Percentiles rank a stretch among this genome's conserved stretches.
phyloP scores from a whole-genome alignment of 78 protist genomes.

The Planoprotostelium fungivorum region DNA sequence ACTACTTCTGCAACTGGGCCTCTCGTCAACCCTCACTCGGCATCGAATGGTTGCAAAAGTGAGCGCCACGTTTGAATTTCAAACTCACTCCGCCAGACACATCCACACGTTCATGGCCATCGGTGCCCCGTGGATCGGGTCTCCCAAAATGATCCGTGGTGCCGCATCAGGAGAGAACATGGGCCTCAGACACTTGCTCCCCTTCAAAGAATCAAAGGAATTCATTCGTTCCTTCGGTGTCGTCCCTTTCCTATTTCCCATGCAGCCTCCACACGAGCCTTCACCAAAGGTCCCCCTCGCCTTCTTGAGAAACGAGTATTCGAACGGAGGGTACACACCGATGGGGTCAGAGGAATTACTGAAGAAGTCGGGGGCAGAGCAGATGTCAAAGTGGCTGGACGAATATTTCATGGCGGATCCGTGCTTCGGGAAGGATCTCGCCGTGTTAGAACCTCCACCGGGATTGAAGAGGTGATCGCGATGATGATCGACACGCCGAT shows the following conservation, averaged over 20 bases:
- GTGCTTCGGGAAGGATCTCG: background rate
- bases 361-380: background rate
- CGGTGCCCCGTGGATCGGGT: background rate
- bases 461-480: background rate
- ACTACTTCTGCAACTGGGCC: background rate
- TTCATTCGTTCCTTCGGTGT: background rate
- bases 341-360: background rate
- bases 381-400: background rate
- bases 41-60: background rate
- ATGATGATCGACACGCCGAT: too few relatives aligned
- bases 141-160: background rate
- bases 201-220: background rate
- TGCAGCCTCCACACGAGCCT: background rate
- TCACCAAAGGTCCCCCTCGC: background rate
- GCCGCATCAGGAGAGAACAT: background rate
- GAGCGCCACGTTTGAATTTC: background rate
- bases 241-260: background rate
- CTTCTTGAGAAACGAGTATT: background rate
- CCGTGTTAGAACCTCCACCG: background rate
- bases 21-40: background rate
- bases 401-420: background rate
- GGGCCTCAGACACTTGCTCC: background rate
- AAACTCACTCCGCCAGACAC: background rate
- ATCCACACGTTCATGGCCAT: background rate
- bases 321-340: background rate